Evolutionary conservation across 805 yeast genomes (phyloP).

Genomic region (Metschnikowia anglica): DNA sequence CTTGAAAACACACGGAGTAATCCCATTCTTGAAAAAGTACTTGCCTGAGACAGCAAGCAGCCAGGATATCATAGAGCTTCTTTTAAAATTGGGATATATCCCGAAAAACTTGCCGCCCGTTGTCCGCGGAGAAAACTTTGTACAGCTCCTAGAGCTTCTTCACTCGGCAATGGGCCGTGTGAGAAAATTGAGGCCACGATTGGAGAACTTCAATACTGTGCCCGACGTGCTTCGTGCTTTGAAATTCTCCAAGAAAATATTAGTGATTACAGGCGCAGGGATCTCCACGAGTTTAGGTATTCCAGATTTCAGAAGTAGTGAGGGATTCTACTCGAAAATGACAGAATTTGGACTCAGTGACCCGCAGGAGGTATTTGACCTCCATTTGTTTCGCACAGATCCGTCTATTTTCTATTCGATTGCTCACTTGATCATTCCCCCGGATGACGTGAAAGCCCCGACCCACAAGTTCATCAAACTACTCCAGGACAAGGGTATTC

Average conservation of each 20-base stretch:
- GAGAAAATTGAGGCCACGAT: constrained; percentile 51
- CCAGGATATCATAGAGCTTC: constrained; percentile 54
- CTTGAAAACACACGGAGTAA: constrained; percentile 60
- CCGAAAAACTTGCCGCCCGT: constrained; percentile 30
- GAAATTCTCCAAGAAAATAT: constrained; percentile 40
- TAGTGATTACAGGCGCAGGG: constrained; percentile 91
- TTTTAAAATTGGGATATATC: constrained; percentile 63
- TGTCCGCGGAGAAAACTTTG: constrained; percentile 44
- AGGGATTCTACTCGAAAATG: constrained; percentile 76
- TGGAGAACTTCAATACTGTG: constrained; percentile 53
- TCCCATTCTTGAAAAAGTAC: constrained; percentile 57
- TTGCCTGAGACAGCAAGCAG: constrained; percentile 61
- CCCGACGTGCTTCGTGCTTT: constrained; percentile 51
- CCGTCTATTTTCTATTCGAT: constrained; percentile 83
- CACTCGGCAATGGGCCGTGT: constrained; percentile 68
- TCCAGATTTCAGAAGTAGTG: constrained; percentile 89
- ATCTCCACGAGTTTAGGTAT: constrained; percentile 87
- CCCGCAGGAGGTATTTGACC: constrained; percentile 88
- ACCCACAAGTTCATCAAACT: constrained; percentile 76
- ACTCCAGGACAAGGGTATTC: constrained; percentile 71
- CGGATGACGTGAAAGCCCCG: constrained; percentile 64
- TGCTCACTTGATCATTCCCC: constrained; percentile 82
- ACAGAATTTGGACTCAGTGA: constrained; percentile 69
- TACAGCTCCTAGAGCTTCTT: constrained; percentile 49
- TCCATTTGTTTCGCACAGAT: constrained; percentile 65